Conservation (phyloP, 2,329 filamentous ascomycete genomes). For the Fusarium lyarnte region DNA sequence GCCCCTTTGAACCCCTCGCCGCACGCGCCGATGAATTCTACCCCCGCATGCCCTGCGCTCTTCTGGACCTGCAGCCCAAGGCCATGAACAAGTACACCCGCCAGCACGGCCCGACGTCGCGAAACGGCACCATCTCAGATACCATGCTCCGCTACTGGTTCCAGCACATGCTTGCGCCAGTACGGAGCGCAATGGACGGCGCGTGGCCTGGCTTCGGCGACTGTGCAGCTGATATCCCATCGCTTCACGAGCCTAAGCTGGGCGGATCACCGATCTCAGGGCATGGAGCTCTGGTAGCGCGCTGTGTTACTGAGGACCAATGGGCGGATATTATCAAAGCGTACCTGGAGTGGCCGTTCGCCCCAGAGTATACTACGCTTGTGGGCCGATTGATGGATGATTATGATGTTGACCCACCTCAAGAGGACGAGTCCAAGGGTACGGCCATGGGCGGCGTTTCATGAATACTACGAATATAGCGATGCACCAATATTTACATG, state of each 20-base stretch:
- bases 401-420: slow-evolving; percentile 13
- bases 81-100: slow-evolving; percentile 59
- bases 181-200: slow-evolving; percentile 58
- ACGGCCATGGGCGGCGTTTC: slow-evolving; percentile 13
- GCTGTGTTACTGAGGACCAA: slow-evolving; percentile 63
- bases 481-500: background rate
- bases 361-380: slow-evolving; percentile 59
- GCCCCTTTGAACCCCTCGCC: slow-evolving; percentile 74
- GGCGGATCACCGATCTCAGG: slow-evolving; percentile 58
- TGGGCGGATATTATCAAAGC: slow-evolving; percentile 66
- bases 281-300: slow-evolving; percentile 54
- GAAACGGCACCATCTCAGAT: slow-evolving; percentile 62
- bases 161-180: slow-evolving; percentile 53
- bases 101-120: slow-evolving; percentile 54
- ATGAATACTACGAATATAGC: background rate
- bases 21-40: slow-evolving; percentile 70
- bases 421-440: slow-evolving; percentile 41
- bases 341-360: slow-evolving; percentile 74
- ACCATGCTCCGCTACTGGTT: slow-evolving; percentile 57
- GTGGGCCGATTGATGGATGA: slow-evolving; percentile 55
- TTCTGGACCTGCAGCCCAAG: slow-evolving; percentile 75
- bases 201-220: slow-evolving; percentile 70
- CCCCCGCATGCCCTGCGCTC: slow-evolving; percentile 64
- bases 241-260: slow-evolving; percentile 56
- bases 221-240: slow-evolving; percentile 59